Base-by-base conservation (phyloP, 2,329 filamentous ascomycete species). In the Periconia macrospinosa region DNA sequence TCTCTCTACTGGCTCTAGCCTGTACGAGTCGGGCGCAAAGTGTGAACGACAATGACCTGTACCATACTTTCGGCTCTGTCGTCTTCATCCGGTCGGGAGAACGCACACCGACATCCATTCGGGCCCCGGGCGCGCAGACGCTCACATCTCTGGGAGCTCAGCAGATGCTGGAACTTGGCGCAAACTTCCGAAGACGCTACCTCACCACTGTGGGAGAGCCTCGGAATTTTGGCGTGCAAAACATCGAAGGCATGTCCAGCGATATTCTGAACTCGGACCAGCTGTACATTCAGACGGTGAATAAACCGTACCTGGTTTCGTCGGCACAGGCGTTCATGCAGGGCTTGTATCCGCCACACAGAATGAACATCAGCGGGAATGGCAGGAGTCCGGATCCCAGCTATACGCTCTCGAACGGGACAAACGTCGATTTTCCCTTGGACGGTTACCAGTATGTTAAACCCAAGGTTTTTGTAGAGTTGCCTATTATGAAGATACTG, bases 281-380 rank as follows among this genome's bases (percentile, higher is more conserved):
- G 55, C 59, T 85, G 9, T 73, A 72, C 48, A 69, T 83, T 11
- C 67, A 79, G 45, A 75, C 83, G 0, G 67, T 77, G 23, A 75
- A 82, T 23, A 71, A 77, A 30, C 77, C 81, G 53, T 78, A 77
- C 50, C 75, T 78, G 2, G 65, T 78, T 33, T 79, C 79, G 1
- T 83, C 83, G 2, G 83, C 83, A 13, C 80, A 83, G 59, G 83
- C 84, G 2, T 86, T 86, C 61, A 78, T 86, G 75, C 83, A 86
- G 65, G 83, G 82, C 8, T 70, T 86, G 10, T 86, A 86, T 64
- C 84, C 84, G 33, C 82, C 83, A 1, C 67, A 70, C 45, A 64
- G 68, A 3, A 68, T 74, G 3, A 68, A 67, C 46, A 46, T 41
- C 19, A 69, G 62, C 27, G 51, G 56, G 9, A 64, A 56, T 10